These are phyloP conservation scores for Hyparrhenia diplandra DNA, from an alignment of 176 grass and related monocot genomes.

Conservation along the genomic window DNA sequence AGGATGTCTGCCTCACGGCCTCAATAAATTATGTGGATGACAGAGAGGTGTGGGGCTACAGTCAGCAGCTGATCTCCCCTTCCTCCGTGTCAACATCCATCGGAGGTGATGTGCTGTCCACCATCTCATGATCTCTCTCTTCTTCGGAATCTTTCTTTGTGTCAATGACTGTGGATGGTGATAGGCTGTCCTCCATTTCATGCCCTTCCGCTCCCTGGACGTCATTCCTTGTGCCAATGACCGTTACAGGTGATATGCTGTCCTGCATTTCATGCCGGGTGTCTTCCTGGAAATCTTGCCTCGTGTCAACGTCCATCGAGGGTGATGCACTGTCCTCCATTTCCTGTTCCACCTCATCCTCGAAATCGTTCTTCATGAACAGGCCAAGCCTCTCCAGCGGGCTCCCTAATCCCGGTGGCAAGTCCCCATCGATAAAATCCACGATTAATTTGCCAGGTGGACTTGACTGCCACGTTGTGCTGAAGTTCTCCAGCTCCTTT, in stretches of 20 bases:
- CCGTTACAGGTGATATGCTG: conserved; percentile 16
- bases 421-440: conserved; percentile 41
- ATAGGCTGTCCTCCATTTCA: neutral
- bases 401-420: conserved; percentile 43
- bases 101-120: neutral
- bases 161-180: neutral
- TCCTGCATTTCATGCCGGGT: conserved; percentile 36
- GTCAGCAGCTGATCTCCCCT: conserved; percentile 52
- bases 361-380: conserved; percentile 68
- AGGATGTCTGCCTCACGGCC: neutral
- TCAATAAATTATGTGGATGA: neutral
- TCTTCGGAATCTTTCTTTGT: neutral
- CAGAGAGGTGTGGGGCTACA: neutral
- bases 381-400: conserved; percentile 73
- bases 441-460: conserved; percentile 25
- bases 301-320: conserved; percentile 20
- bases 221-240: neutral
- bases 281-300: conserved; percentile 44
- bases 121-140: neutral
- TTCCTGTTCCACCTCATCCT: conserved; percentile 47
- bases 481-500: conserved; percentile 63
- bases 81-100: conserved; percentile 44
- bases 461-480: conserved; percentile 22
- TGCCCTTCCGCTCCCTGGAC: neutral
- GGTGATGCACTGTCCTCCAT: conserved; percentile 39